Base-by-base conservation (phyloP, 1,139 yeast genomes). In the Protomyces macrosporus region DNA sequence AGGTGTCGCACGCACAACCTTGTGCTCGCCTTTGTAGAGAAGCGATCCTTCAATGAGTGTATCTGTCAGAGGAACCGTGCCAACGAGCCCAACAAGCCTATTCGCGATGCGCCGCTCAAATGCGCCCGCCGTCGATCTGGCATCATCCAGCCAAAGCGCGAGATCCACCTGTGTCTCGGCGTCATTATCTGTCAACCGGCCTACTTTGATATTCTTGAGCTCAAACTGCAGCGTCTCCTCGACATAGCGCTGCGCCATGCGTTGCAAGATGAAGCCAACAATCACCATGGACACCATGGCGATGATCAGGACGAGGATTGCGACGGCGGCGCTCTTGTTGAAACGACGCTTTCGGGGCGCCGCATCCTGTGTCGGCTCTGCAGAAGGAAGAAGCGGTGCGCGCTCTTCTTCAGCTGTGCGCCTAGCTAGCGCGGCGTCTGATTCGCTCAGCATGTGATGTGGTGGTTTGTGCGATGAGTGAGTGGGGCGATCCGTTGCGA, bases 201-300 rank as follows among this genome's bases (percentile, higher is more conserved):
- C 32, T 16, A 57, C 48, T 37, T 40, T 57, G 3, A 57, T 14
- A 14, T 42, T 30, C 30, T 35, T 10, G 6, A 58, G 33, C 9
- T 52, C 56, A 3, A 52, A 1, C 35, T 58, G 53, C 6, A 52
- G 4, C n/a, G 62, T 58, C 5, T 52, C 56, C 37, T 39, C 55
- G 30, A 58, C 39, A 52, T 58, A 58, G 33, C 50, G 37, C 45
- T 58, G 62, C 36, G 62, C 56, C 45, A 51, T 33, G 14, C 40
- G 35, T 3, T 56, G 62, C 33, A 58, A 10, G 34, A 58, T 23
- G 37, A 58, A 51, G 30, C 53, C 56, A n/a, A 40, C 10, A 10
- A 58, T n/a, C 14, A 51, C 36, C 12, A 48, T 50, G 16, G 52
- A 33, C 10, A 58, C 12, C 4, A 52, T 39, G 33, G 42, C 37